Evolutionary conservation across 306 rosid species (phyloP).

Genomic region (Cucumis melo): DNA sequence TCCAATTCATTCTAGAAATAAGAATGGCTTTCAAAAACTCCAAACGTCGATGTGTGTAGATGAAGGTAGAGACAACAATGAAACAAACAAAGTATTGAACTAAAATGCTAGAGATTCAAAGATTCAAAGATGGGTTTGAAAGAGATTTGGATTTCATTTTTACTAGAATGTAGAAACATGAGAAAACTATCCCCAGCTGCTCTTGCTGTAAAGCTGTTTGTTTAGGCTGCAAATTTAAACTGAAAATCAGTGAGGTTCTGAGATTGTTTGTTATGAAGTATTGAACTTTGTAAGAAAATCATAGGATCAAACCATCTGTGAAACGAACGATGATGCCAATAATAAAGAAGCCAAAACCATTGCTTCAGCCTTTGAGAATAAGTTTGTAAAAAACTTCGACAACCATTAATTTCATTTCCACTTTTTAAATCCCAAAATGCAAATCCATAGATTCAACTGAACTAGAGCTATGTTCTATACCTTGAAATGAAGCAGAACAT

Average conservation of each 20-base stretch:
- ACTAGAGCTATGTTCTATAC: too few relatives aligned
- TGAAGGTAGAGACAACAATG: background rate
- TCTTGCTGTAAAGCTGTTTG: conserved; percentile 79
- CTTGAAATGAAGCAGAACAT: conserved; percentile 76
- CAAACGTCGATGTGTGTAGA: conserved; percentile 58
- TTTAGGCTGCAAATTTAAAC: conserved; percentile 45
- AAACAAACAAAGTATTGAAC: background rate
- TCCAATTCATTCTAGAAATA: conserved; percentile 86
- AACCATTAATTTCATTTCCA: background rate
- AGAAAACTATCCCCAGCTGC: conserved; percentile 77
- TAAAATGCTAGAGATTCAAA: background rate
- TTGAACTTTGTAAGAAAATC: background rate
- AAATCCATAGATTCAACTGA: background rate
- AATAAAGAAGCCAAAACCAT: conserved; percentile 43
- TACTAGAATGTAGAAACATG: conserved; percentile 62
- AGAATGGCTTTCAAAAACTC: conserved; percentile 56
- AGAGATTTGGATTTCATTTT: background rate
- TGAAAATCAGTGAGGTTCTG: background rate
- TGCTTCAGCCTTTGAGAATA: conserved; percentile 73
- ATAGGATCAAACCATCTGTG: conserved; percentile 37
- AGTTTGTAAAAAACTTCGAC: conserved; percentile 22
- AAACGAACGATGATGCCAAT: conserved; percentile 69
- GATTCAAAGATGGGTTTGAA: background rate
- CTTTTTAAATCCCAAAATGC: background rate
- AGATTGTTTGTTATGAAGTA: background rate